Conservation (phyloP, 23 red algal genomes). For the Gracilaria vermiculophylla region DNA sequence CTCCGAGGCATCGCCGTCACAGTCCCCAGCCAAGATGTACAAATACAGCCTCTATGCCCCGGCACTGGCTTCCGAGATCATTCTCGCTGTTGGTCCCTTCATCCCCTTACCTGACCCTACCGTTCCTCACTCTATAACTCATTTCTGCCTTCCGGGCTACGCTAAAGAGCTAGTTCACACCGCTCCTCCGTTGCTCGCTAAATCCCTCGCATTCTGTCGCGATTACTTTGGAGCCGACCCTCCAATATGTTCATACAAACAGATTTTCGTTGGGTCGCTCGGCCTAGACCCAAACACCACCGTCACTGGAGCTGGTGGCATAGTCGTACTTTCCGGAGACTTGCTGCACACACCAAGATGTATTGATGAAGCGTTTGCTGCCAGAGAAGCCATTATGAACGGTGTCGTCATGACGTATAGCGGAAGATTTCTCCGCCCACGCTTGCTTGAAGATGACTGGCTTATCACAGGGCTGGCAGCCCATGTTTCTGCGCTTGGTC, state of each 20-base stretch:
- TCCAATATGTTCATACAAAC: slow-evolving; percentile 72
- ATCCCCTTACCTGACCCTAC: slow-evolving; percentile 80
- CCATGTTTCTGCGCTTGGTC: slow-evolving; percentile 64
- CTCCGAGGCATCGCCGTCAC: slow-evolving; percentile 15
- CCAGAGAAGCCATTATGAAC: slow-evolving; percentile 55
- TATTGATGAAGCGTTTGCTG: slow-evolving; percentile 79
- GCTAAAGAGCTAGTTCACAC: slow-evolving; percentile 81
- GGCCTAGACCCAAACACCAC: slow-evolving; percentile 21
- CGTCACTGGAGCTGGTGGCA: slow-evolving; percentile 67
- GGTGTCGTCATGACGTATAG: slow-evolving; percentile 63
- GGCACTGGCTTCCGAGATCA: slow-evolving; percentile 74
- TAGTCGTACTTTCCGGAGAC: slow-evolving; percentile 64
- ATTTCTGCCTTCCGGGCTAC: slow-evolving; percentile 88
- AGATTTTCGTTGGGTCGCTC: slow-evolving; percentile 69
- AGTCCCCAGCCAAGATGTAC: slow-evolving; percentile 22
- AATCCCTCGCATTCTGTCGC: slow-evolving; percentile 65
- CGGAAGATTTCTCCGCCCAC: slow-evolving; percentile 70
- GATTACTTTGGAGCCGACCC: slow-evolving; percentile 78
- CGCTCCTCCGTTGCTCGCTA: slow-evolving; percentile 69
- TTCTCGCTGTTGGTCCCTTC: slow-evolving; percentile 82
- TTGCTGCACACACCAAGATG: slow-evolving; percentile 60
- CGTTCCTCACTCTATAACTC: slow-evolving; percentile 70
- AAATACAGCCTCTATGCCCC: slow-evolving; percentile 36
- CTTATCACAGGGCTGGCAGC: slow-evolving; percentile 70
- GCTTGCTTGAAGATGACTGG: slow-evolving; percentile 69